These are phyloP conservation scores for Mycena belliarum DNA, from an alignment of 768 basidiomycete species.

Conservation along the genomic window DNA sequence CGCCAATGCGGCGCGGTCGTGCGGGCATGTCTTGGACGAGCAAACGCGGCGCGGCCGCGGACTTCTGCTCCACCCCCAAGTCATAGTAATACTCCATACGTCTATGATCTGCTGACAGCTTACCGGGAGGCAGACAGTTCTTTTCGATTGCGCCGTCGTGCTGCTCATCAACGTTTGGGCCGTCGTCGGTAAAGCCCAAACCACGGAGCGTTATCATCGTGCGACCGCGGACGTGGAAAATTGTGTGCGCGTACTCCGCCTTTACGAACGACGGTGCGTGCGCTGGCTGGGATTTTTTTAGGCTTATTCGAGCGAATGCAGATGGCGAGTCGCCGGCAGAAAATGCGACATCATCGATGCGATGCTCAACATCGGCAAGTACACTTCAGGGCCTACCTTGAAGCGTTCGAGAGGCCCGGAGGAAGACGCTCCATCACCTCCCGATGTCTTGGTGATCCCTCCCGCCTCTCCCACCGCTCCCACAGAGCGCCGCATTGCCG, in stretches of 20 bases:
- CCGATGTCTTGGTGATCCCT: background rate
- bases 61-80: background rate
- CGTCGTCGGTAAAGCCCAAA: background rate
- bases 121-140: slow-evolving; percentile 15
- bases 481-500: background rate
- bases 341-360: slow-evolving; percentile 10
- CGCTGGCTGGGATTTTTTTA: too few relatives aligned
- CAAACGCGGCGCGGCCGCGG: slow-evolving; percentile 31
- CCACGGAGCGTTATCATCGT: slow-evolving; percentile 27
- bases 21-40: slow-evolving; percentile 46
- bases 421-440: background rate
- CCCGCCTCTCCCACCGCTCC: too few relatives aligned
- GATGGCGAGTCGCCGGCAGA: slow-evolving; percentile 13
- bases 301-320: background rate
- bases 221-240: slow-evolving; percentile 40
- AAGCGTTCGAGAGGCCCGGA: slow-evolving; percentile 2
- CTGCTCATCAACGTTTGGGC: background rate
- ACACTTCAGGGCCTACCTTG: background rate
- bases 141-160: slow-evolving; percentile 33
- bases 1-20: slow-evolving; percentile 25
- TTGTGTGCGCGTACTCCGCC: slow-evolving; percentile 30
- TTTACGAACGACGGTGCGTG: background rate
- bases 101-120: background rate
- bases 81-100: slow-evolving; percentile 6
- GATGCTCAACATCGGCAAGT: slow-evolving; percentile 8